Evolutionary conservation across 1,284 basidiomycete species (phyloP), one percentile per base, ranked within the genome.

Genomic region (Cutaneotrichosporon sp.): DNA sequence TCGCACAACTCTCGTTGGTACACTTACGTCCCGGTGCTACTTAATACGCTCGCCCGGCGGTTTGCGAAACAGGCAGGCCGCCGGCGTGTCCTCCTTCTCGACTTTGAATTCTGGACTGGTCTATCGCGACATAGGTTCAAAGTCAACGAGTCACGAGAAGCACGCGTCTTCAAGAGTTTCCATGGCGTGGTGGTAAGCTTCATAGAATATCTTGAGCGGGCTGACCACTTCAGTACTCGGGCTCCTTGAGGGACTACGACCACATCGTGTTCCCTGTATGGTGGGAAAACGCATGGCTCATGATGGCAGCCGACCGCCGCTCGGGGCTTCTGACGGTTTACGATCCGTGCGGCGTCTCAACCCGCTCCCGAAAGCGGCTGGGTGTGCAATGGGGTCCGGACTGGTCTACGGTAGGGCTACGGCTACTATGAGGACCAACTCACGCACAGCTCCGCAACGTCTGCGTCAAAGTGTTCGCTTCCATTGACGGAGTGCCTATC

Each of bases 191-290:
- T 16, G 8, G 49, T 50, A 16, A 50, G 49, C 26, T 9, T 10
- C 13, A 13, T n/a, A n/a, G n/a, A n/a, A n/a, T n/a, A n/a, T 49
- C n/a, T 7, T 10, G 1, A 22, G 9, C 13, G 21, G 7, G 49
- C 22, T 50, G 13, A 30, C 49, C 7, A n/a, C n/a, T n/a, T n/a
- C 26, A 50, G 49, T 50, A 50, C 49, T 26, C 49, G 13, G 30
- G 51, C 16, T 31, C 31, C 13, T 10, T 53, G 51, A 32, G 34
- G 8, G 31, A 53, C 30, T 34, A 34, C 18, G 31, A 34, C 51
- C 51, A 53, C 16, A n/a, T 56, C 32, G 55, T 40, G 10, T 56
- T 56, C 36, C 55, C 55, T 6, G 55, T 38, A 5, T 36, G 18
- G 18, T 56, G 38, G 34, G 22, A 56, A 6, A 32, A 32, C 21